Evolutionary conservation across 2,329 filamentous ascomycete genomes (phyloP), one percentile per base, ranked within the genome.

Genomic region (Macrophomina phaseolina): DNA sequence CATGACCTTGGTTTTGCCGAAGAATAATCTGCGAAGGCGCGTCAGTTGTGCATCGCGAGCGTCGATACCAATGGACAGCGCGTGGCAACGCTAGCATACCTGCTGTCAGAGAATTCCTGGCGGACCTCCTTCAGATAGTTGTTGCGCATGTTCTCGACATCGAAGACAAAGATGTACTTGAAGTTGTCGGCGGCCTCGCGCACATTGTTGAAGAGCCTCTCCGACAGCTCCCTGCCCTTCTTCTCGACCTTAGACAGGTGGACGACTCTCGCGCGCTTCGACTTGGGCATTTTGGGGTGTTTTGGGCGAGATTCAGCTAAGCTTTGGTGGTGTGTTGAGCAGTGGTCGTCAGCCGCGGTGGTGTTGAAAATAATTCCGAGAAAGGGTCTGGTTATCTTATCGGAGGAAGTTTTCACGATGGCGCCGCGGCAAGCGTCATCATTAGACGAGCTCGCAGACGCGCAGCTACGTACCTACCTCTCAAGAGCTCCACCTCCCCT

Each of bases 1-100:
- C 93, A 98, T 98, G 80, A 99, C 94, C 83, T 98, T 98, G 68
- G 94, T 98, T 85, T 98, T 99, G 82, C 94, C 95, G 81, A 97
- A 98, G 88, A 98, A 98, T 78, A 99, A 28, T 67, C 58, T 67
- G 45, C 28, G 32, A n/a, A 53, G 18, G 30, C 30, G 65, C 48
- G 48, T 67, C n/a, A 63, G 58, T n/a, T n/a, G 38, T 52, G 14
- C 23, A 28, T 36, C 58, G 48, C 28, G 56, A 40, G 34, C 12
- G 46, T 28, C 8, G n/a, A 52, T 14, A 16, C 28, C 55, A 56
- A 42, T 49, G 61, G n/a, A 30, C 23, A 8, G 60, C 38, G 49
- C 52, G 80, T 85, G 9, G 11, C 18, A 38, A 4, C 34, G n/a
- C 3, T 16, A n/a, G 49, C 58, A 72, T 82, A 95, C 92, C 91